Percentiles rank a stretch among this genome's conserved stretches.
These are phyloP conservation scores for Plasmopara halstedii DNA, from an alignment of 352 stramenopile genomes.

Conservation along the genomic window DNA sequence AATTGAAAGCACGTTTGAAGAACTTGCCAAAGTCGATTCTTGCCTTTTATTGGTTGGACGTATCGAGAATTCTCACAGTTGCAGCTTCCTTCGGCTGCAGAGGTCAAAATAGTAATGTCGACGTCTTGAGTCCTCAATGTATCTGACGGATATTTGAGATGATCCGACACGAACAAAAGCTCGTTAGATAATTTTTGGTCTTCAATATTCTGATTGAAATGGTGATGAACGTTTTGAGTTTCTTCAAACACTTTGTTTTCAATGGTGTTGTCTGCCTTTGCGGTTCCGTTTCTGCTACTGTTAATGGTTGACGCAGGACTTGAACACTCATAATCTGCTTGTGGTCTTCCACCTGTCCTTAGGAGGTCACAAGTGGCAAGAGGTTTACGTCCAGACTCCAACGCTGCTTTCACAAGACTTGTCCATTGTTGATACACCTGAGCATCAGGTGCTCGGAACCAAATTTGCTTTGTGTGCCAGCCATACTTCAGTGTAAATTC, in stretches of 20 bases:
- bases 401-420: constrained; percentile 11
- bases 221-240: background rate
- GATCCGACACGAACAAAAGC: constrained; percentile 9
- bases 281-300: constrained; percentile 16
- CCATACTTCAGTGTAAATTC: constrained; percentile 26
- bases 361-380: constrained; percentile 10
- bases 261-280: constrained; percentile 7
- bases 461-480: constrained; percentile 20
- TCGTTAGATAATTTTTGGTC: constrained; percentile 1
- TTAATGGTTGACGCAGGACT: constrained; percentile 22
- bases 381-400: constrained; percentile 22
- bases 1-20: background rate
- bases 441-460: constrained; percentile 18
- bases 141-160: constrained; percentile 5
- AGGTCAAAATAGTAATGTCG: background rate
- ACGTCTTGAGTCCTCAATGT: background rate
- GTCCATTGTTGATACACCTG: constrained; percentile 19
- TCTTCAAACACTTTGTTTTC: constrained; percentile 3
- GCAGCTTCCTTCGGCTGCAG: constrained; percentile 21
- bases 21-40: background rate
- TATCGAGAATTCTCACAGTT: background rate
- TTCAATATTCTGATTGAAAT: background rate
- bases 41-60: background rate
- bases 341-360: background rate
- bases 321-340: constrained; percentile 11